Evolutionary conservation across 257 asterid genomes (phyloP), one percentile per base, ranked within the genome.

Genomic region (Rubia yunnanensis): DNA sequence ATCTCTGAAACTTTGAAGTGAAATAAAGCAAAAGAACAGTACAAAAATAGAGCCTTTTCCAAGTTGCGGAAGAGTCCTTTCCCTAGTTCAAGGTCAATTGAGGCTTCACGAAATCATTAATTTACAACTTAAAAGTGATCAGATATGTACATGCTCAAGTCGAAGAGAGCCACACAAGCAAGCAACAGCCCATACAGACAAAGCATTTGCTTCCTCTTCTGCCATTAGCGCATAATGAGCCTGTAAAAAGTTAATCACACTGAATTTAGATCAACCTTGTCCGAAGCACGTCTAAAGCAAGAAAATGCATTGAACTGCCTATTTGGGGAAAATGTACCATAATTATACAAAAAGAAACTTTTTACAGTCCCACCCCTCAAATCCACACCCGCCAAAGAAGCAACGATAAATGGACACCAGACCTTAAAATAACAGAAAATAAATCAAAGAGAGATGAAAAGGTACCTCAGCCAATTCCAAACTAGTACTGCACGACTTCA

Each of bases 171-270:
- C 99, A 74, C 99, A 90, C 60, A 90, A 76, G 87, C 96, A 88
- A 66, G 99, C 98, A 78, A 90, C 71, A 71, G 99, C 86, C 99
- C 99, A 90, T 7, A 84, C 91, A 17, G 99, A 88, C 81, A 94
- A 81, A 65, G 99, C 88, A 80, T 88, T 74, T 60, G 99, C 96
- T 79, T 94, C 99, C 85, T 94, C 99, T 82, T 94, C 98, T 61
- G 79, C 98, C 95, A 85, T 80, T 62, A 90, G 92, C 27, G 91
- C 98, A 71, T 69, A 76, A 61, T 90, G 92, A 65, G 79, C 98
- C 99, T 94, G 78, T 34, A 68, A 71, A 39, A 44, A 63, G 1
- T 18, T 64, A 22, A 9, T 5, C 57, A 63, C n/a, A 13, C 10
- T n/a, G 23, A 50, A 57, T 11, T 52, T 23, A 50, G 26, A 23